phyloP scores from a whole-genome alignment of 441 rosid genomes.

The Erysimum cheiri region DNA sequence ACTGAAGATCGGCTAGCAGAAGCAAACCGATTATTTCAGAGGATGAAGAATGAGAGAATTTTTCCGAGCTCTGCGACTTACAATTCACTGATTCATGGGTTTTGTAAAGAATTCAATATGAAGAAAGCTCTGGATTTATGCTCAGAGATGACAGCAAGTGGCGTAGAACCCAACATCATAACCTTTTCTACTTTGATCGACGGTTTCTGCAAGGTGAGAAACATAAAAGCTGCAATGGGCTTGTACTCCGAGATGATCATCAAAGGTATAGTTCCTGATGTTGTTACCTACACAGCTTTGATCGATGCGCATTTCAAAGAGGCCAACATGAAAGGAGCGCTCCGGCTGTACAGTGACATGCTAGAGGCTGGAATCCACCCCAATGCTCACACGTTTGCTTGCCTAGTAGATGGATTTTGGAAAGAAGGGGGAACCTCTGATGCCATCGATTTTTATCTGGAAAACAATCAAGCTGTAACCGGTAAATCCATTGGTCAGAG shows the following conservation, averaged over 20 bases:
- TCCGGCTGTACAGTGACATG: slow-evolving; percentile 52
- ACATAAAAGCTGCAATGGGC: slow-evolving; percentile 56
- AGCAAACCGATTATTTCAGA: slow-evolving; percentile 52
- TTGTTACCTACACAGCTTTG: slow-evolving; percentile 56
- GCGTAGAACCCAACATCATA: slow-evolving; percentile 49
- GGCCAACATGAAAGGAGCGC: slow-evolving; percentile 53
- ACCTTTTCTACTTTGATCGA: slow-evolving; percentile 59
- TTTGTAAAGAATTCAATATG: slow-evolving; percentile 51
- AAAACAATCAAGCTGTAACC: slow-evolving; percentile 34
- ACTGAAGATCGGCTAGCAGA: slow-evolving; percentile 49
- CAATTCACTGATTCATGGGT: slow-evolving; percentile 67
- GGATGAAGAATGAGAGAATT: slow-evolving; percentile 55
- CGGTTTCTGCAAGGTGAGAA: slow-evolving; percentile 56
- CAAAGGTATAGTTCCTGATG: slow-evolving; percentile 59
- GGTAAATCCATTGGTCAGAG: slow-evolving; percentile 8
- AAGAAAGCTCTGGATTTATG: slow-evolving; percentile 55
- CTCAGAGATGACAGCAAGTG: slow-evolving; percentile 53
- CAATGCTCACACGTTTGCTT: slow-evolving; percentile 53
- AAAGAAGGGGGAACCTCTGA: slow-evolving; percentile 53
- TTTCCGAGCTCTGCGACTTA: slow-evolving; percentile 59
- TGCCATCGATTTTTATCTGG: slow-evolving; percentile 55
- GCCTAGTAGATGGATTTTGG: slow-evolving; percentile 54
- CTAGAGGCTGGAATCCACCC: slow-evolving; percentile 51
- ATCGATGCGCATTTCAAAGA: slow-evolving; percentile 57
- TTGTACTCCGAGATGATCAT: slow-evolving; percentile 57